These are phyloP conservation scores for Asparagopsis taxiformis DNA, from an alignment of 31 red algal species.

Conservation along the genomic window DNA sequence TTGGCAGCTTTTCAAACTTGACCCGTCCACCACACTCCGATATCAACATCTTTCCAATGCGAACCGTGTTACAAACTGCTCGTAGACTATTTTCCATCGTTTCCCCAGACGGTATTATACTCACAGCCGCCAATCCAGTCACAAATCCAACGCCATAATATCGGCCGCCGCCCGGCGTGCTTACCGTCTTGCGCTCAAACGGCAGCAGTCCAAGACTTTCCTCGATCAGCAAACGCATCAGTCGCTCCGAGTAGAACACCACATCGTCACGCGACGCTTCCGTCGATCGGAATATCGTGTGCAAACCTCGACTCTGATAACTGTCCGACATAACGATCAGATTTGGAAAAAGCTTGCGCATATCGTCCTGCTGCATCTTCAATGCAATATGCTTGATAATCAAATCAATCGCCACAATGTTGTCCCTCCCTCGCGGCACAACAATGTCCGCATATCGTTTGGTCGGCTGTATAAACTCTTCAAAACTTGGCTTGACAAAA, in stretches of 20 bases:
- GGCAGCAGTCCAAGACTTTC: slow-evolving; percentile 86
- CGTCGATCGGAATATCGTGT: slow-evolving; percentile 79
- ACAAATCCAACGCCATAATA: slow-evolving; percentile 85
- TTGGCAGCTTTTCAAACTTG: slow-evolving; percentile 59
- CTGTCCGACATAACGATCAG: slow-evolving; percentile 81
- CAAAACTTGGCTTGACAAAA: slow-evolving; percentile 92
- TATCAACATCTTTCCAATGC: slow-evolving; percentile 92
- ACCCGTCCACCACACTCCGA: slow-evolving; percentile 37
- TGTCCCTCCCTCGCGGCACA: slow-evolving; percentile 92
- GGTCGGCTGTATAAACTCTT: slow-evolving; percentile 85
- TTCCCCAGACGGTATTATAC: slow-evolving; percentile 86
- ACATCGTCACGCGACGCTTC: slow-evolving; percentile 78
- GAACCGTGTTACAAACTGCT: slow-evolving; percentile 71
- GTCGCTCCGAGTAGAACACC: slow-evolving; percentile 93
- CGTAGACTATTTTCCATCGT: slow-evolving; percentile 86
- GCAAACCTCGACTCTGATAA: slow-evolving; percentile 85
- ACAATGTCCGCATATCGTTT: slow-evolving; percentile 96
- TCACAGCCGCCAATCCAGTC: slow-evolving; percentile 75
- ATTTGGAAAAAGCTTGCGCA: slow-evolving; percentile 85
- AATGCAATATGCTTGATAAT: slow-evolving; percentile 94
- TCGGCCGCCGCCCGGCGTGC: slow-evolving; percentile 68
- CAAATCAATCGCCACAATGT: slow-evolving; percentile 90
- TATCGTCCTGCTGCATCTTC: slow-evolving; percentile 83
- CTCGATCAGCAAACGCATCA: slow-evolving; percentile 91
- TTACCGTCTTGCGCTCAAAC: slow-evolving; percentile 74